Base-by-base conservation (phyloP, 805 yeast genomes). In the Pichia pseudocactophila region DNA sequence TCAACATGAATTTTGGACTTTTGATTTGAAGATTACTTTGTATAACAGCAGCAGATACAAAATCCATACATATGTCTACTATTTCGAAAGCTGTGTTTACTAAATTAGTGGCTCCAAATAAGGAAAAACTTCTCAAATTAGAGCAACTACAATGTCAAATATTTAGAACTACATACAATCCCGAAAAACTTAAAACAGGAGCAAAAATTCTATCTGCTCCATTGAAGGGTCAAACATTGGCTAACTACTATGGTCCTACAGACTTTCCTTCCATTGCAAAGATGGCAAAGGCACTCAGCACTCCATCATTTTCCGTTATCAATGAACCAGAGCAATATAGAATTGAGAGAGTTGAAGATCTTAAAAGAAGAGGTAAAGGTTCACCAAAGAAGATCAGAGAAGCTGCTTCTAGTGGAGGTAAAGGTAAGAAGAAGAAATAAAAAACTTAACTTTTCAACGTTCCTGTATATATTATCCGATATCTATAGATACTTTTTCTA, bases 291-390 rank as follows among this genome's bases (percentile, higher is more conserved):
- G 35, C 52, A 2, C 55, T 59, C 52, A 48, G 48, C 30, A 51
- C 48, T 3, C 56, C 56, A 17, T 55, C 51, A 2, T 59, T 49
- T 34, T 66, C 68, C 40, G 72, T 84, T 50, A 70, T 72, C 6
- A 82, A 82, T 51, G 82, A 81, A 42, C 76, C 74, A 46, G 94
- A 84, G 58, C 75, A 71, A 34, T 78, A 80, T 62, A 72, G 95
- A 62, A 56, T 81, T 47, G 72, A 68, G 45, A 78, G 78, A 76
- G 78, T 77, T 18, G 76, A 65, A 44, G 68, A 68, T 37, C 72
- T 85, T 63, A 83, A 79, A 70, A 80, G 82, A 73, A 82, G 92
- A 76, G 89, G 86, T 63, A 84, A 84, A 64, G 89, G 90, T 62
- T 87, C 92, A 11, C 94, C 92, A 53, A 76, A 80, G 69, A 84